These are phyloP conservation scores for Pterulicium gracile DNA, from an alignment of 1,284 basidiomycete species.

Conservation along the genomic window DNA sequence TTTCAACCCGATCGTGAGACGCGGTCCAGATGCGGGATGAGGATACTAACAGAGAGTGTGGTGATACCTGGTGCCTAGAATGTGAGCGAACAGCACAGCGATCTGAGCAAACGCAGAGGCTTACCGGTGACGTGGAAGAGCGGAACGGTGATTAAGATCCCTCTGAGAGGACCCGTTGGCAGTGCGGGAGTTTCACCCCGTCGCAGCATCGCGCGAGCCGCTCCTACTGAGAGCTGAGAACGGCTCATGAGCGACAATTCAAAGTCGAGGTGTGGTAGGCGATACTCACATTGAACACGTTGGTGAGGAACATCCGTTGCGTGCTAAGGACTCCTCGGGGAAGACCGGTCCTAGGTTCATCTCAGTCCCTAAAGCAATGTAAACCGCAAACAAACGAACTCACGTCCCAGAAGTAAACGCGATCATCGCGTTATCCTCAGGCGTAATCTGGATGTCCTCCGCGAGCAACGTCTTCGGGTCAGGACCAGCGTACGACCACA, in stretches of 20 bases:
- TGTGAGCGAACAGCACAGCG: no score
- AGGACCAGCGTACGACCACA: conserved; percentile 19
- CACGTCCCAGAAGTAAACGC: conserved; percentile 39
- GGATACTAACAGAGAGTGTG: no score
- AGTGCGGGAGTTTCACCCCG: conserved; percentile 9
- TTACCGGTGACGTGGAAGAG: conserved; percentile 33
- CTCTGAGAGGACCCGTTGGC: conserved; percentile 27
- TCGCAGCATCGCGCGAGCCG: conserved; percentile 22
- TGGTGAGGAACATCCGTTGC: conserved; percentile 37
- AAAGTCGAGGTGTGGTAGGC: no score
- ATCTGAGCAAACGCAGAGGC: no score
- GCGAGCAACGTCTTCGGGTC: conserved; percentile 12
- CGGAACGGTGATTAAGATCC: conserved; percentile 33
- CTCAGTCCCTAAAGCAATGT: neutral
- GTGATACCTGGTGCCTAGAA: no score
- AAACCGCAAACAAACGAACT: no score
- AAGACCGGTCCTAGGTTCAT: conserved; percentile 31
- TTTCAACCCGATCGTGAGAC: no score
- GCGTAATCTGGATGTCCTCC: conserved; percentile 13
- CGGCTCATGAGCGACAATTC: no score
- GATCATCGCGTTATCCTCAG: conserved; percentile 41
- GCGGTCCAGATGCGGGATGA: no score
- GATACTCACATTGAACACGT: conserved; percentile 27
- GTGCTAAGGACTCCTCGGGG: conserved; percentile 47
- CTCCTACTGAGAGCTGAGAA: conserved; percentile 23